Evolutionary conservation across 768 basidiomycete genomes (phyloP).

Genomic region (Kwoniella shandongensis): DNA sequence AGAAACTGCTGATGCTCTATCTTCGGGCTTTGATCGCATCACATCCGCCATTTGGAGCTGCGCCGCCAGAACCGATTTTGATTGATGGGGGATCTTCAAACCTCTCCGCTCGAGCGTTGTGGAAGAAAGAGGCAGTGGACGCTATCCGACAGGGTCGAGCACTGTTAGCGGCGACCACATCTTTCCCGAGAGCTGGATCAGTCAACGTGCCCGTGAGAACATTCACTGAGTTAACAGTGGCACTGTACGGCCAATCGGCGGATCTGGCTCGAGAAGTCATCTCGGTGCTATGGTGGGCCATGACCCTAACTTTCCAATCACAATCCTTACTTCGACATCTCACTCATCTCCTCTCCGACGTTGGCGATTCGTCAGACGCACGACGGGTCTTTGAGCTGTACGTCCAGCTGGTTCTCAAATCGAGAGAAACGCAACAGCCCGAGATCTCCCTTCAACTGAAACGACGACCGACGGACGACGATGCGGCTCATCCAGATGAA

Average conservation of each 20-base stretch:
- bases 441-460: slow-evolving; percentile 51
- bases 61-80: slow-evolving; percentile 31
- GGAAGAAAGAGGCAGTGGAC: slow-evolving; percentile 67
- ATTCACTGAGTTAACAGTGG: slow-evolving; percentile 62
- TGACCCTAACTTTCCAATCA: slow-evolving; percentile 89
- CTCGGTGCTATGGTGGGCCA: slow-evolving; percentile 89
- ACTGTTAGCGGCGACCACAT: slow-evolving; percentile 67
- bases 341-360: slow-evolving; percentile 69
- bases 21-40: slow-evolving; percentile 65
- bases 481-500: slow-evolving; percentile 21
- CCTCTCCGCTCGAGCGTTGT: slow-evolving; percentile 50
- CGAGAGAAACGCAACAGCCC: slow-evolving; percentile 62
- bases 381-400: slow-evolving; percentile 77
- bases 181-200: slow-evolving; percentile 78
- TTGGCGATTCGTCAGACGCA: slow-evolving; percentile 41
- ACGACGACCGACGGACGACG: slow-evolving; percentile 36
- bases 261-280: slow-evolving; percentile 23
- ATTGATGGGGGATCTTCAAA: slow-evolving; percentile 21
- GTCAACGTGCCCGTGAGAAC: slow-evolving; percentile 76
- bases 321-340: slow-evolving; percentile 81
- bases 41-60: slow-evolving; percentile 25
- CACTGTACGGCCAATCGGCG: slow-evolving; percentile 21
- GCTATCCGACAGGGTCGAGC: slow-evolving; percentile 71
- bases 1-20: slow-evolving; percentile 68
- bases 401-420: slow-evolving; percentile 78